A percentile compares a stretch with the other conserved stretches of the same genome.
phyloP scores from a whole-genome alignment of 1,284 basidiomycete species.

The Phlebopus sp. region DNA sequence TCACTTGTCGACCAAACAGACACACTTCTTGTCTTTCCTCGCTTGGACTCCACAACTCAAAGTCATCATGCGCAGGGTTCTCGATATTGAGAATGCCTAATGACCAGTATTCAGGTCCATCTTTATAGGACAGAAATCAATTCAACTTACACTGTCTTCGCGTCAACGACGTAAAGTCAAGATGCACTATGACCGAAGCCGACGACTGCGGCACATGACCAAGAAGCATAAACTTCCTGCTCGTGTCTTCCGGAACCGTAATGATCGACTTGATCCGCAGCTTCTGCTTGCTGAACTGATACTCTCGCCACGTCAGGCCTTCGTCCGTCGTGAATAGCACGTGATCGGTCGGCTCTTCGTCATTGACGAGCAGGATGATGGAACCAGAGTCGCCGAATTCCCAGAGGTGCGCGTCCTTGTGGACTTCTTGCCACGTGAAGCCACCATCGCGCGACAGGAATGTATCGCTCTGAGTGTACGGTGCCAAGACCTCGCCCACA shows the following conservation, averaged over 20 bases:
- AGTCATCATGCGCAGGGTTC: conserved; percentile 82
- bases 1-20: conserved; percentile 78
- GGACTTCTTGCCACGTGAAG: conserved; percentile 97
- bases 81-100: conserved; percentile 68
- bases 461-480: conserved; percentile 89
- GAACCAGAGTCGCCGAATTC: conserved; percentile 98
- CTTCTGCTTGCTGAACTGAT: conserved; percentile 75
- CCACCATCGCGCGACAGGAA: conserved; percentile 97
- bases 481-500: conserved; percentile 80
- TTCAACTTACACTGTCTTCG: conserved; percentile 63
- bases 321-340: conserved; percentile 89
- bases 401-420: conserved; percentile 98
- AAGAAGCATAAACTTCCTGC: conserved; percentile 86
- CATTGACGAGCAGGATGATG: conserved; percentile 90
- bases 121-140: not conserved
- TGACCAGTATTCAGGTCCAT: conserved; percentile 4
- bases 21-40: conserved; percentile 81
- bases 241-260: conserved; percentile 89
- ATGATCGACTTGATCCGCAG: conserved; percentile 79
- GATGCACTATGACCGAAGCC: conserved; percentile 70
- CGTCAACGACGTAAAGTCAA: conserved; percentile 87
- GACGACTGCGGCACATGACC: conserved; percentile 57
- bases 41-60: conserved; percentile 93
- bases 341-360: conserved; percentile 89
- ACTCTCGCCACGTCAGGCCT: conserved; percentile 85